phyloP scores from a whole-genome alignment of 2,329 filamentous ascomycete genomes.

The Beauveria sp. region DNA sequence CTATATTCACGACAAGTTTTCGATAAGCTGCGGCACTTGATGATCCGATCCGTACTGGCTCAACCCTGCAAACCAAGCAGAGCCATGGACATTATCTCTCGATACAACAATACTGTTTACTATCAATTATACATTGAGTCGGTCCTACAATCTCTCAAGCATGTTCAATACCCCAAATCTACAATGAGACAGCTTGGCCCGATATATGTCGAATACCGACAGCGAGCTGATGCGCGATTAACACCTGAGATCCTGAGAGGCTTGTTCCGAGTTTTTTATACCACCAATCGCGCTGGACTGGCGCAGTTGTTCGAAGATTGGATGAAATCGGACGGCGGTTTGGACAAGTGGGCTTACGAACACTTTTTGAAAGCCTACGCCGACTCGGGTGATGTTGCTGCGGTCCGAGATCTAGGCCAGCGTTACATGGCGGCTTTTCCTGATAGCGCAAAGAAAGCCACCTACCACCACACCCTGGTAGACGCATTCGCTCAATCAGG shows the following conservation, averaged over 20 bases:
- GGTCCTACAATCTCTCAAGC: slow-evolving; percentile 24
- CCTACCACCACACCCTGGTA: slow-evolving; percentile 51
- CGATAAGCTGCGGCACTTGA: slow-evolving; percentile 20
- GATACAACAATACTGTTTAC: slow-evolving; percentile 29
- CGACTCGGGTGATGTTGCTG: slow-evolving; percentile 36
- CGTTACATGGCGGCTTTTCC: slow-evolving; percentile 33
- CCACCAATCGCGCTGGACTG: slow-evolving; percentile 32
- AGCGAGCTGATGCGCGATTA: slow-evolving; percentile 31
- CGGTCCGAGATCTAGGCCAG: slow-evolving; percentile 38
- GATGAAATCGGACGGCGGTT: slow-evolving; percentile 30
- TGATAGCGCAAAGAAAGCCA: slow-evolving; percentile 24
- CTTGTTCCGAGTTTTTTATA: slow-evolving; percentile 37
- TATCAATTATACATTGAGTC: slow-evolving; percentile 38
- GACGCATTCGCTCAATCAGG: slow-evolving; percentile 64
- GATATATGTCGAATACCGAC: slow-evolving; percentile 40
- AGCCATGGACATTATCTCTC: slow-evolving; percentile 31
- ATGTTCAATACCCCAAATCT: slow-evolving; percentile 20
- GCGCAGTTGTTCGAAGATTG: slow-evolving; percentile 44
- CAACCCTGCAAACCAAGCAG: slow-evolving; percentile 27
- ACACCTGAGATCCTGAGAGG: slow-evolving; percentile 32
- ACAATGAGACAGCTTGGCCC: slow-evolving; percentile 27
- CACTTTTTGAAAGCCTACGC: slow-evolving; percentile 44
- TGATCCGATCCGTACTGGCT: slow-evolving; percentile 23
- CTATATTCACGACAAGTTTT: slow-evolving; percentile 19
- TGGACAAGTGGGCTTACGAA: slow-evolving; percentile 39